Evolutionary conservation across 352 stramenopile species (phyloP).

Genomic region (Halophytophthora polymorphica): DNA sequence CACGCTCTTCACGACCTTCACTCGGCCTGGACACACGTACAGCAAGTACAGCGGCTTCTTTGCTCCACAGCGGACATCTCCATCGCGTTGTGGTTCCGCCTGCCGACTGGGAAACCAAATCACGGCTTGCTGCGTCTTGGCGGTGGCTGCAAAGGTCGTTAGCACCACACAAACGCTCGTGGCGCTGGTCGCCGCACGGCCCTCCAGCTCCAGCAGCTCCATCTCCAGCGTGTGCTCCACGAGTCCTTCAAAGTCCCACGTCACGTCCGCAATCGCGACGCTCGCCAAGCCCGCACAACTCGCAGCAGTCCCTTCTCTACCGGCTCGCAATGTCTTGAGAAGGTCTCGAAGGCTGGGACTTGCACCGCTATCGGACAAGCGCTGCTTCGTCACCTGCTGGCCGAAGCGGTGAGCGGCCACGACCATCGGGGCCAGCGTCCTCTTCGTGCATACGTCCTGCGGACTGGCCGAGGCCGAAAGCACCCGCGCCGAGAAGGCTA

Average conservation of each 20-base stretch:
- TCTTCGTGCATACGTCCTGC: constrained; percentile 44
- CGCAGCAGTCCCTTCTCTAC: constrained; percentile 6
- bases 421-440: constrained; percentile 43
- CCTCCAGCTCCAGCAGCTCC: constrained; percentile 54
- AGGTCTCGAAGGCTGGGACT: constrained; percentile 28
- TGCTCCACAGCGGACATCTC: neutral
- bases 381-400: constrained; percentile 26
- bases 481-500: constrained; percentile 42
- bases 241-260: constrained; percentile 54
- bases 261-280: constrained; percentile 44
- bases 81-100: neutral
- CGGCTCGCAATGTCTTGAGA: constrained; percentile 14
- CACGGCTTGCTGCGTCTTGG: constrained; percentile 24
- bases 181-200: constrained; percentile 17
- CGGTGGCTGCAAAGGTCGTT: neutral
- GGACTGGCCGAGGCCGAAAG: constrained; percentile 16
- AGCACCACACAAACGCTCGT: constrained; percentile 42
- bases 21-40: constrained; percentile 56
- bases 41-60: constrained; percentile 41
- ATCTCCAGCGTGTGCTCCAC: constrained; percentile 52
- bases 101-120: constrained; percentile 38
- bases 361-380: neutral
- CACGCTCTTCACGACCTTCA: constrained; percentile 66
- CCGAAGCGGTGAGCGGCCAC: constrained; percentile 53
- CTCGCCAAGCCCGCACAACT: constrained; percentile 9